Percentiles rank a stretch among this genome's conserved stretches.
Evolutionary conservation across 805 yeast species (phyloP).

Genomic region (Isabelozyma heimii): DNA sequence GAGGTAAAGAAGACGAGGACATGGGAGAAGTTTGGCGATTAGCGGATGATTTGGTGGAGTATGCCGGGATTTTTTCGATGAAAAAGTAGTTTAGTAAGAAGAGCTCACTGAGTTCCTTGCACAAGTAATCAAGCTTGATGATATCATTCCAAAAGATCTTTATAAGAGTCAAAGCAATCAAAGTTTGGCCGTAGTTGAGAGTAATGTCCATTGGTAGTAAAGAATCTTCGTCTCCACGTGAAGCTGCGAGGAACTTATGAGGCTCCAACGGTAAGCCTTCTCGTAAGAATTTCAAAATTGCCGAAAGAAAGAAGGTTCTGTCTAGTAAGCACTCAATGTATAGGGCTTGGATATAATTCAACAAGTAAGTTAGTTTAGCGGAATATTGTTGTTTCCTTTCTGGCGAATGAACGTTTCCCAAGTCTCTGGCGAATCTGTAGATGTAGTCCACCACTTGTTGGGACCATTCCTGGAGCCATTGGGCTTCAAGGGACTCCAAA

Average conservation of each 20-base stretch:
- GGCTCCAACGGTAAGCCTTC: conserved; percentile 31
- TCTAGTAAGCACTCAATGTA: conserved; percentile 70
- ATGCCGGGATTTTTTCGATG: conserved; percentile 25
- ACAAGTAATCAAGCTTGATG: conserved; percentile 50
- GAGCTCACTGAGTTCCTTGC: conserved; percentile 64
- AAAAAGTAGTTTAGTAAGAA: conserved; percentile 49
- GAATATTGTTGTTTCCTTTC: conserved; percentile 44
- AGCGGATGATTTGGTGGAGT: background rate
- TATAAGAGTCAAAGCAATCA: conserved; percentile 45
- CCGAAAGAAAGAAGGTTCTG: conserved; percentile 54
- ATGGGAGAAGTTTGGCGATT: background rate
- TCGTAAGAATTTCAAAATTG: conserved; percentile 57
- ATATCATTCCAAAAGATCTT: conserved; percentile 73
- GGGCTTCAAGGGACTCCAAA: conserved; percentile 37
- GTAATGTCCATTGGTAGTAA: conserved; percentile 15
- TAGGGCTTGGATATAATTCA: conserved; percentile 60
- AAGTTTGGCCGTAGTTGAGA: conserved; percentile 33
- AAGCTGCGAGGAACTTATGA: conserved; percentile 18
- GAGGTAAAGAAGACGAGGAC: conserved; percentile 12
- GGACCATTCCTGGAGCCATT: conserved; percentile 89
- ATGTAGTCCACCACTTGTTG: conserved; percentile 68
- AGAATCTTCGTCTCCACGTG: conserved; percentile 14
- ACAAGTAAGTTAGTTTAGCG: conserved; percentile 54
- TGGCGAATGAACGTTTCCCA: conserved; percentile 16
- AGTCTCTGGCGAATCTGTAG: conserved; percentile 47